A percentile compares a stretch with the other conserved stretches of the same genome.
phyloP scores from a whole-genome alignment of 1,139 yeast species.

The Casaregolazyma suthepensis region DNA sequence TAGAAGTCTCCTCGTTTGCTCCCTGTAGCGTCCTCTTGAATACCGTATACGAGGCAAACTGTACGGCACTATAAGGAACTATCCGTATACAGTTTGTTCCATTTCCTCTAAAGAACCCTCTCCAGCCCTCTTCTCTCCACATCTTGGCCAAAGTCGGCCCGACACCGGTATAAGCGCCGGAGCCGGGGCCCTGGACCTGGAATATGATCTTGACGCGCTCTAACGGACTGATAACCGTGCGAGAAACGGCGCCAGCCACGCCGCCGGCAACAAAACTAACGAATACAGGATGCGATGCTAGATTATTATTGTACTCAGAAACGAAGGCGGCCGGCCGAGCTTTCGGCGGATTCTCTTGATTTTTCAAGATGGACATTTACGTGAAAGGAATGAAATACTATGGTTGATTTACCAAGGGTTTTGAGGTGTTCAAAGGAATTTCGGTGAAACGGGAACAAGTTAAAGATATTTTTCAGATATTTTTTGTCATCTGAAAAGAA shows the following conservation, averaged over 20 bases:
- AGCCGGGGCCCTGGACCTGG: constrained; percentile 80
- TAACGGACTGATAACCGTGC: constrained; percentile 92
- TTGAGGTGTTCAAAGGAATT: neutral
- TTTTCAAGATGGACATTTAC: neutral
- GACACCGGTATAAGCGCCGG: constrained; percentile 63
- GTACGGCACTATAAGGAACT: constrained; percentile 93
- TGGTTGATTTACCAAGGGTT: neutral
- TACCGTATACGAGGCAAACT: constrained; percentile 78
- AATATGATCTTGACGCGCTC: constrained; percentile 89
- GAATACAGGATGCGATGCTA: constrained; percentile 21
- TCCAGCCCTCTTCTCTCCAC: constrained; percentile 85
- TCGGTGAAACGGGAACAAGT: neutral
- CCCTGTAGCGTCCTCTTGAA: constrained; percentile 41
- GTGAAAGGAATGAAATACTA: neutral
- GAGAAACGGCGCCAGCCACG: constrained; percentile 84
- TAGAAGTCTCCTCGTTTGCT: constrained; percentile 31
- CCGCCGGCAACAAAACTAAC: constrained; percentile 71
- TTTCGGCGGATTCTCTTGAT: neutral
- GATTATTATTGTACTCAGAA: neutral
- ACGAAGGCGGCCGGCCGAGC: neutral
- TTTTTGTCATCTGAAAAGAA: neutral
- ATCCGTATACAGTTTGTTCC: constrained; percentile 84
- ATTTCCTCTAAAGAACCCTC: constrained; percentile 86
- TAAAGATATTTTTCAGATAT: neutral
- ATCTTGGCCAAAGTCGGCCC: constrained; percentile 68